A percentile compares a stretch with the other conserved stretches of the same genome.
Conservation (phyloP, 306 rosid species). For the Rubus parviflorus region DNA sequence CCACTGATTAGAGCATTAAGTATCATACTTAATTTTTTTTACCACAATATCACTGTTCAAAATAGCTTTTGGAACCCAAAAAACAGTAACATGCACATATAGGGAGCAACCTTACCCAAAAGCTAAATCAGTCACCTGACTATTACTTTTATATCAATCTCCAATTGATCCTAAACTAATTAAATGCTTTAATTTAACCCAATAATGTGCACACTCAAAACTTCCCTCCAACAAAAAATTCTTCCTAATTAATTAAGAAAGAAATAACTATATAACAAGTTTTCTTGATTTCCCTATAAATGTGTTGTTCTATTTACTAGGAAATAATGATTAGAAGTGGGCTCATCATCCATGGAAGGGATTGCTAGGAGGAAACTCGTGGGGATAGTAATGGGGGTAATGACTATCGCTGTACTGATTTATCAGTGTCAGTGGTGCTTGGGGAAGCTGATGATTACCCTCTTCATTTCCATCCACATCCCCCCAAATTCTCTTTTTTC, state of each 20-base stretch:
- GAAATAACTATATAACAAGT: neutral
- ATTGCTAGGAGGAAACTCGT: neutral
- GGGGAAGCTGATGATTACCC: neutral
- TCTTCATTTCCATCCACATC: neutral
- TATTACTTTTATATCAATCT: neutral
- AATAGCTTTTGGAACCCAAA: no score
- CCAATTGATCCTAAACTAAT: neutral
- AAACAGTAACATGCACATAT: no score
- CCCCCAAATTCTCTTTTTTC: neutral
- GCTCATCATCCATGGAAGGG: neutral
- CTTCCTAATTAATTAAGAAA: neutral
- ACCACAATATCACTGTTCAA: neutral
- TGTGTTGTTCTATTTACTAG: neutral
- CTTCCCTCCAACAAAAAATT: neutral
- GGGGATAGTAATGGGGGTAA: neutral
- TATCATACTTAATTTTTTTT: neutral
- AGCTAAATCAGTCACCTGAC: neutral
- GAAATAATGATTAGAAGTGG: neutral
- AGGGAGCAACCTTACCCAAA: no score
- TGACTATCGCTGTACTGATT: no score
- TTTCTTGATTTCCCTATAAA: neutral
- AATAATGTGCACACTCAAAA: no score
- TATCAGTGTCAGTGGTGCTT: neutral
- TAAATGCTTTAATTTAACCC: neutral
- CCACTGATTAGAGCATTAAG: neutral